phyloP scores from a whole-genome alignment of 768 basidiomycete genomes.

The Mycena kentingensis region DNA sequence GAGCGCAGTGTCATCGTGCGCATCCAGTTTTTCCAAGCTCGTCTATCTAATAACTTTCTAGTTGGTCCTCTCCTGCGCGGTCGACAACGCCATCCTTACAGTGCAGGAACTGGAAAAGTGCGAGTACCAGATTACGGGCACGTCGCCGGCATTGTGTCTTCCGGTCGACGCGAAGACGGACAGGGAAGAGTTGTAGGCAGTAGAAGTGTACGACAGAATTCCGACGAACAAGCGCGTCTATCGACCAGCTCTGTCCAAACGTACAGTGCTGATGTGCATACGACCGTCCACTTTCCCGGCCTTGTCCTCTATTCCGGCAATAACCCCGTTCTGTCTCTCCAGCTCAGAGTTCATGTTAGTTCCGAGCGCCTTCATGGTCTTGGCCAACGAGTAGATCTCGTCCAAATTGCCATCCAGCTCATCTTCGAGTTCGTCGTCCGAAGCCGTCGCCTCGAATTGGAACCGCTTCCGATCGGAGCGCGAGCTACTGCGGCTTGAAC shows the following conservation, averaged over 20 bases:
- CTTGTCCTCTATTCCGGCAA: slow-evolving; percentile 61
- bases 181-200: slow-evolving; percentile 45
- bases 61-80: slow-evolving; percentile 84
- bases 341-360: slow-evolving; percentile 68
- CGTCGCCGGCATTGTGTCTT: slow-evolving; percentile 81
- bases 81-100: slow-evolving; percentile 74
- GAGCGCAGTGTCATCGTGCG: slow-evolving; percentile 78
- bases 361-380: slow-evolving; percentile 59
- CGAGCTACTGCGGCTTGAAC: not conserved
- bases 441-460: slow-evolving; percentile 72
- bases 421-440: slow-evolving; percentile 76
- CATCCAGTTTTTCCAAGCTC: slow-evolving; percentile 14
- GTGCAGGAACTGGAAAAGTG: slow-evolving; percentile 95
- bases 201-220: slow-evolving; percentile 5
- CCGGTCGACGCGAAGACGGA: slow-evolving; percentile 45
- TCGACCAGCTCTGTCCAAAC: slow-evolving; percentile 35
- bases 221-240: too few species aligned
- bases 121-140: slow-evolving; percentile 87
- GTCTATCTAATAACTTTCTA: slow-evolving; percentile 30
- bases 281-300: slow-evolving; percentile 57
- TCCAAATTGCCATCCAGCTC: slow-evolving; percentile 75
- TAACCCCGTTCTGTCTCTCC: slow-evolving; percentile 61
- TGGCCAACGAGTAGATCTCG: slow-evolving; percentile 62
- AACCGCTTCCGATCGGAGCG: slow-evolving; percentile 55
- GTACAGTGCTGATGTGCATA: slow-evolving; percentile 63